Evolutionary conservation across 768 basidiomycete species (phyloP).

Genomic region (Leucocoprinus leucothites): DNA sequence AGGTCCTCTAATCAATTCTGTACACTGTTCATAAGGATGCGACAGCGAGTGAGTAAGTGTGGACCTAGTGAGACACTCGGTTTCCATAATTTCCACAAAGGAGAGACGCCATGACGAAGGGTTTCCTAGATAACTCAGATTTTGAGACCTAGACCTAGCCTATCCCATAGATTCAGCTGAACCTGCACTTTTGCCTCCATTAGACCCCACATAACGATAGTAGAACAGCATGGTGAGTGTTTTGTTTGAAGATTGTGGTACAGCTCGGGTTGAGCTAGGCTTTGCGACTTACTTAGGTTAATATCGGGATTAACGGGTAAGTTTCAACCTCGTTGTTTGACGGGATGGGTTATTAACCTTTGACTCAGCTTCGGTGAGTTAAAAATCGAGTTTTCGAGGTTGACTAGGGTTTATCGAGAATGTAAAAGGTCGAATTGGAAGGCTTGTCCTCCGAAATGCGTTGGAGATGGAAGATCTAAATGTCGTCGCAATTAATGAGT

Average conservation of each 20-base stretch:
- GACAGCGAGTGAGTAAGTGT: too few relatives aligned
- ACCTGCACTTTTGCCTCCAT: too few relatives aligned
- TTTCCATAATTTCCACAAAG: neutral
- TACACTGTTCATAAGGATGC: too few relatives aligned
- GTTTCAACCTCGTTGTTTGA: neutral
- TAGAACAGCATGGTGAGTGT: too few relatives aligned
- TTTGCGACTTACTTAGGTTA: neutral
- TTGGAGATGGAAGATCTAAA: constrained; percentile 63
- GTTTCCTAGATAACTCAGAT: neutral
- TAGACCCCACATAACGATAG: too few relatives aligned
- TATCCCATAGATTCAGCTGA: neutral
- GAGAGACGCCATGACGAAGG: neutral
- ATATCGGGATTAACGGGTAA: constrained; percentile 5
- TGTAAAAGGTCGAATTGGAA: constrained; percentile 85
- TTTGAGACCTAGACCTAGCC: neutral
- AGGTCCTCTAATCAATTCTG: too few relatives aligned
- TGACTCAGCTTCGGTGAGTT: constrained; percentile 63
- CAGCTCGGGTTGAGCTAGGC: too few relatives aligned
- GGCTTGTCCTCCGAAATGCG: constrained; percentile 92
- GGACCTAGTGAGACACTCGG: too few relatives aligned
- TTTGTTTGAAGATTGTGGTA: too few relatives aligned
- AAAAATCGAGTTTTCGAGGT: neutral
- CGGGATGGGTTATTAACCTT: neutral
- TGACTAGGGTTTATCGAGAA: neutral
- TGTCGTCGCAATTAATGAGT: constrained; percentile 91